Base-by-base conservation (phyloP, 768 basidiomycete species). In the Floccularia luteovirens region DNA sequence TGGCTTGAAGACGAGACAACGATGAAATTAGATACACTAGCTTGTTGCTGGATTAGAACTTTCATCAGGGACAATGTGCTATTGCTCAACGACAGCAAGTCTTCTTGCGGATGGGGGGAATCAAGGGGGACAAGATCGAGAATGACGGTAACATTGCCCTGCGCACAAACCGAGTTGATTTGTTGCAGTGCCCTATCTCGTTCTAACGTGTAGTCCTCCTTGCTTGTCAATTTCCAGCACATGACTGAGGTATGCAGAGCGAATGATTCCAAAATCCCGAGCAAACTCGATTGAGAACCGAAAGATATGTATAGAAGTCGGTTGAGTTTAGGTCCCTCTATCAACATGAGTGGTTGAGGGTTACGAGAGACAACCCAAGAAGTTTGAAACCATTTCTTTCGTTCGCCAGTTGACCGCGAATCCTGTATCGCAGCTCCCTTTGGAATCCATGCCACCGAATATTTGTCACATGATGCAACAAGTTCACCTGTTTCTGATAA, bases 381-480 rank as follows among this genome's bases (percentile, higher is more conserved):
- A n/a, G n/a, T n/a, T n/a, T n/a, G n/a, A n/a, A n/a, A n/a, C n/a
- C n/a, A n/a, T n/a, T n/a, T n/a, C n/a, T n/a, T n/a, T n/a, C n/a
- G n/a, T n/a, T n/a, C n/a, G n/a, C n/a, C n/a, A n/a, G n/a, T n/a
- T n/a, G n/a, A n/a, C n/a, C n/a, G n/a, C 32, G 44, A 12, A 21
- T 31, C 20, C 12, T 25, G 36, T 33, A 51, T 43, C 6, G 56
- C 59, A 17, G 58, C 52, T 30, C 59, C 59, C 13, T 45, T 50
- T 12, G 59, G 59, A 2, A 61, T 51, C 59, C 58, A 61, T 2
- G 57, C 59, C 13, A 62, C 62, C 0, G 58, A 55, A 38, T 63
- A 63, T 32, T 52, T 58, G 42, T 47, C 44, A 47, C 60, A 63
- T 4, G 58, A 62, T 24, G 54, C 48, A 19, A 63, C 46, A 14